Base-by-base conservation (phyloP, 2,329 filamentous ascomycete genomes). In the Rutstroemia sp. region DNA sequence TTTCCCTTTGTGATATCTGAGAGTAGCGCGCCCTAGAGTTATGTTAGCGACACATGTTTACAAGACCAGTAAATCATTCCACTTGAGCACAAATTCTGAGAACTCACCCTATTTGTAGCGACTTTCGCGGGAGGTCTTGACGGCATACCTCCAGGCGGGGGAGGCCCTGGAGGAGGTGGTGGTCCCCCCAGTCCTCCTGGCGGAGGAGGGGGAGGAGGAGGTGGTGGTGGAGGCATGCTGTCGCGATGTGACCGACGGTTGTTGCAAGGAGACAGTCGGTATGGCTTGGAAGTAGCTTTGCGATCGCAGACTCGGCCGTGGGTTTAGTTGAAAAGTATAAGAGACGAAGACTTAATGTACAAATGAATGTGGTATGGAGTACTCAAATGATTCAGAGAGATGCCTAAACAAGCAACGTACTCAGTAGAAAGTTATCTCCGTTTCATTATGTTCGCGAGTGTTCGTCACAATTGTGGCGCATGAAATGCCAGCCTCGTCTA, bases 1-100 rank as follows among this genome's bases (percentile, higher is more conserved):
- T 75, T 79, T 62, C 92, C 94, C 72, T 95, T 95, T 63, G 78
- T 76, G 65, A 99, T 99, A 72, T 97, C 92, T 67, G 83, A 80
- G 46, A 97, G 81, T 38, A 99, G 79, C 54, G 92, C 92, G 65
- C 87, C 87, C 92, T 97, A 66, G 46, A 23, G 58, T 47, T 58
- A 45, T 16, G 47, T 69, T 62, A 69, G 66, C 59, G 63, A 54
- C 53, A 61, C 60, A 62, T 58, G 52, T 19, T 57, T 41, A 58
- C 62, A 62, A 60, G 58, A 54, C 62, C 49, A 48, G 49, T 57
- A 30, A 61, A 34, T 34, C 30, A 34, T 34, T 12, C 30, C 10
- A 3, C 27, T 30, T 9, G 27, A 9, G 37, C 54, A 48, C 53
- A 54, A 54, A 58, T 57, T 58, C 56, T 34, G 30, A 34, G 12